A percentile compares a stretch with the other conserved stretches of the same genome.
phyloP scores from a whole-genome alignment of 1,139 yeast species.

The Yamadazyma triangularis region DNA sequence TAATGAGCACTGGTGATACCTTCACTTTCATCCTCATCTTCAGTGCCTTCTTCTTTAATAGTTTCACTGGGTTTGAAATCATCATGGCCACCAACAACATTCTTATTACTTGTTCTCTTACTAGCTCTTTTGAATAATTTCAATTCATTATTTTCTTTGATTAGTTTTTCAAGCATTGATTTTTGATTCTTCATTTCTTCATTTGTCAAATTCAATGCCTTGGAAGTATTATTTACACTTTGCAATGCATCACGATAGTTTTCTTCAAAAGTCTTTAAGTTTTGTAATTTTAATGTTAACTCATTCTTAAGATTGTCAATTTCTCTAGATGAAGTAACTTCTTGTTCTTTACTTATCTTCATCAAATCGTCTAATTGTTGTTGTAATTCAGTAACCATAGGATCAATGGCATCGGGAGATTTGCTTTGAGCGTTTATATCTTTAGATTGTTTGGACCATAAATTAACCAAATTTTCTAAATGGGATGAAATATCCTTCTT shows the following conservation, averaged over 20 bases:
- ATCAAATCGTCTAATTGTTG: conserved; percentile 46
- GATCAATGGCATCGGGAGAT: conserved; percentile 14
- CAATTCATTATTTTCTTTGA: conserved; percentile 67
- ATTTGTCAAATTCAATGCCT: conserved; percentile 70
- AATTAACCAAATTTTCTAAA: conserved; percentile 33
- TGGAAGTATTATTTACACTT: conserved; percentile 69
- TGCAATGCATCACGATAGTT: conserved; percentile 69
- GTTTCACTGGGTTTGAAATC: conserved; percentile 12
- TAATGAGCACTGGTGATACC: conserved; percentile 61
- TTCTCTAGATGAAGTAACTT: conserved; percentile 27
- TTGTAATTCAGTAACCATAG: conserved; percentile 38
- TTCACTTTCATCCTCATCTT: conserved; percentile 40
- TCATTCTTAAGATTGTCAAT: conserved; percentile 33
- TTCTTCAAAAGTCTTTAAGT: conserved; percentile 41
- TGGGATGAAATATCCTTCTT: conserved; percentile 36
- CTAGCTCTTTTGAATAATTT: conserved; percentile 47
- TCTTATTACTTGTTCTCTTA: conserved; percentile 28
- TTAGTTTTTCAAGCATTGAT: conserved; percentile 50
- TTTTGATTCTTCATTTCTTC: conserved; percentile 63
- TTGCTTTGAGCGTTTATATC: not conserved
- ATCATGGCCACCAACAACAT: conserved; percentile 10
- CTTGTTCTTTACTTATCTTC: conserved; percentile 35
- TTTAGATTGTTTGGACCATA: conserved; percentile 23
- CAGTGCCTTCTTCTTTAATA: conserved; percentile 12
- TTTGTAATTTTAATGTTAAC: conserved; percentile 23